Percentiles rank a stretch among this genome's conserved stretches.
phyloP scores from a whole-genome alignment of 169 alveolate species.

The Plasmodium yoelii region DNA sequence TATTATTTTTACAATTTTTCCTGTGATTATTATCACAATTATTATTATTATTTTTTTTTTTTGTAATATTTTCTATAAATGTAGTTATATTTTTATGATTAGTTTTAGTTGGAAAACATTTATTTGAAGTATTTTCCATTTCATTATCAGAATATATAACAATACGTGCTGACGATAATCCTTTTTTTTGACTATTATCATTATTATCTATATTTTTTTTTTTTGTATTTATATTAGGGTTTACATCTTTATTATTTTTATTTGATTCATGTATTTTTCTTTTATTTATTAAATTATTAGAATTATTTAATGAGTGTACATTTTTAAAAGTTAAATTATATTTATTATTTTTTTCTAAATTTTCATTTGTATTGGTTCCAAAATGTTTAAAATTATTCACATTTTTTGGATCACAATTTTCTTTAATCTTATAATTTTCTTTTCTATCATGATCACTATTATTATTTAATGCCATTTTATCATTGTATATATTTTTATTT shows the following conservation, averaged over 20 bases:
- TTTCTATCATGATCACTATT: conserved; percentile 7
- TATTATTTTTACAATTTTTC: background rate
- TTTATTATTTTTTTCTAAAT: no score
- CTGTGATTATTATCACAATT: background rate
- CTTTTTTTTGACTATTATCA: conserved; percentile 17
- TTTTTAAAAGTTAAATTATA: background rate
- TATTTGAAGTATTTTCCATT: background rate
- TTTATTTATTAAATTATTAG: background rate
- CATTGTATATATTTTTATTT: conserved; percentile 5
- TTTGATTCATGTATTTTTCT: conserved; percentile 10
- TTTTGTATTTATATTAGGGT: background rate
- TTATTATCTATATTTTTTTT: conserved; percentile 21
- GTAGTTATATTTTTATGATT: conserved; percentile 8
- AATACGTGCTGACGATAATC: conserved; percentile 10
- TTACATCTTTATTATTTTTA: conserved; percentile 4
- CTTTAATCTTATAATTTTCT: conserved; percentile 9
- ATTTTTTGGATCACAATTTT: background rate
- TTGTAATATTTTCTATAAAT: conserved; percentile 25
- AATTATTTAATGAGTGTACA: background rate
- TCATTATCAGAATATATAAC: conserved; percentile 45
- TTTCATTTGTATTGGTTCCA: no score
- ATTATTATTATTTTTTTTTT: conserved; percentile 6
- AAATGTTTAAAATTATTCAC: background rate
- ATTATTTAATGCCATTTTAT: background rate
- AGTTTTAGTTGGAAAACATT: background rate